Percentiles rank a stretch among this genome's conserved stretches.
phyloP scores from a whole-genome alignment of 2,329 filamentous ascomycete species.

The Colletotrichum tabaci region DNA sequence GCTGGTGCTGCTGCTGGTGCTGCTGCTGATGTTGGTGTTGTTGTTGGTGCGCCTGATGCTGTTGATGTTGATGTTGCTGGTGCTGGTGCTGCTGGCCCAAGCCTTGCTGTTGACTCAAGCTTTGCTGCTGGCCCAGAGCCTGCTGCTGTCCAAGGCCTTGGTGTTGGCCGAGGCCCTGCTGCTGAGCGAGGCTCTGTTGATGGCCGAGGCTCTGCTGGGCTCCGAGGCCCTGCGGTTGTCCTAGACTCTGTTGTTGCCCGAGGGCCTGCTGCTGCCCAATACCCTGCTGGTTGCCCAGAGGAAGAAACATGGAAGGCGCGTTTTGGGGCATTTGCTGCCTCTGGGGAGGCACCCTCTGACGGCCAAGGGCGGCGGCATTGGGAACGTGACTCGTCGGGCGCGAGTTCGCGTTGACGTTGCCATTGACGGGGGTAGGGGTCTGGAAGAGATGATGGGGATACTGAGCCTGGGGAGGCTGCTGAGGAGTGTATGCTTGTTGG shows the following conservation, averaged over 20 bases:
- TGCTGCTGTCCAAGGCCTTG: slow-evolving; percentile 34
- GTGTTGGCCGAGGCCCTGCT: slow-evolving; percentile 35
- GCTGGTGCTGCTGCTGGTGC: slow-evolving; percentile 51
- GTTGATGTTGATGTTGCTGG: slow-evolving; percentile 48
- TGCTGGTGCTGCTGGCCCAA: slow-evolving; percentile 35
- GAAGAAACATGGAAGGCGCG: slow-evolving; percentile 56
- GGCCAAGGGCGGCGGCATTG: slow-evolving; percentile 62
- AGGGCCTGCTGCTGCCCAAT: slow-evolving; percentile 40
- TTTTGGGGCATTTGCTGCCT: slow-evolving; percentile 62
- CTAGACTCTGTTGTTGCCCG: slow-evolving; percentile 38
- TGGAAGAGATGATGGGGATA: slow-evolving; percentile 70
- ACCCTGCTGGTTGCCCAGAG: slow-evolving; percentile 42
- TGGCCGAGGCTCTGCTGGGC: slow-evolving; percentile 38
- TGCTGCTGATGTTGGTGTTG: slow-evolving; percentile 50
- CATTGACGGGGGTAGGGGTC: slow-evolving; percentile 61
- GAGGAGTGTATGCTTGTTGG: slow-evolving; percentile 68
- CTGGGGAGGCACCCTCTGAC: slow-evolving; percentile 60
- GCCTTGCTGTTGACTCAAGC: slow-evolving; percentile 28
- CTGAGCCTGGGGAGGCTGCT: slow-evolving; percentile 63
- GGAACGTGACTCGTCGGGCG: slow-evolving; percentile 62
- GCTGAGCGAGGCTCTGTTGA: slow-evolving; percentile 37
- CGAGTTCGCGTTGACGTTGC: slow-evolving; percentile 65
- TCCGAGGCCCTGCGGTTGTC: slow-evolving; percentile 38
- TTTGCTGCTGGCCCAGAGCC: slow-evolving; percentile 25
- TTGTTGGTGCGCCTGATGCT: slow-evolving; percentile 46